Base-by-base conservation (phyloP, 1,139 yeast genomes). In the Debaryomyces sp. region DNA sequence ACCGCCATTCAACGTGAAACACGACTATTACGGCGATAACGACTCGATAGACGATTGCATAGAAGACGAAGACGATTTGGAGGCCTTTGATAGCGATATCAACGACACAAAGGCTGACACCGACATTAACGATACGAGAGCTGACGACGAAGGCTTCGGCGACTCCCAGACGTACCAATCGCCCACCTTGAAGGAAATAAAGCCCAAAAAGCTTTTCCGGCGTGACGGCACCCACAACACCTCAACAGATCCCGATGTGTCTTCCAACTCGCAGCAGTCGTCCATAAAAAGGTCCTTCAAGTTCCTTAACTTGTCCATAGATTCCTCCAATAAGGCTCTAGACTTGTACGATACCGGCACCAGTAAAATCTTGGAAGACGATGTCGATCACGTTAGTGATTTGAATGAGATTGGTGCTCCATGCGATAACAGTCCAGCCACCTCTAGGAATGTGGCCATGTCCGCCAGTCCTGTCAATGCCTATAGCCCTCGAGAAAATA, bases 221-320 rank as follows among this genome's bases (percentile, higher is more conserved):
- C 17, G 35, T 38, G 44, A 43, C n/a, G n/a, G 40, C 8, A 6
- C 30, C 17, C 44, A 43, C 10, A 46, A 43, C 33, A 22, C 43
- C 6, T 49, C 45, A 21, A 43, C 39, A 26, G 43, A 40, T 3
- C 17, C 32, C 3, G 49, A 46, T 6, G 29, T 38, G 39, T 35
- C 35, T 10, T 22, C 35, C 36, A 39, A 43, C 23, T 45, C 47
- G 6, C 46, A 46, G 36, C 48, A 46, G 35, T 60, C 67, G 9
- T 70, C 77, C 18, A 73, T 76, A 27, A 74, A 73, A 48, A 59
- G 81, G 44, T 78, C 82, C 1, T 71, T 77, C 15, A 79, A 80
- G 52, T 78, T 68, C 54, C 59, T 78, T 47, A 78, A 77, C 53
- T 66, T 79, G 21, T 74, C 78, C 12, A 73, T 75, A 23, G 79